These are phyloP conservation scores for Alternaria sp. DNA, from an alignment of 2,329 filamentous ascomycete species.

Conservation along the genomic window DNA sequence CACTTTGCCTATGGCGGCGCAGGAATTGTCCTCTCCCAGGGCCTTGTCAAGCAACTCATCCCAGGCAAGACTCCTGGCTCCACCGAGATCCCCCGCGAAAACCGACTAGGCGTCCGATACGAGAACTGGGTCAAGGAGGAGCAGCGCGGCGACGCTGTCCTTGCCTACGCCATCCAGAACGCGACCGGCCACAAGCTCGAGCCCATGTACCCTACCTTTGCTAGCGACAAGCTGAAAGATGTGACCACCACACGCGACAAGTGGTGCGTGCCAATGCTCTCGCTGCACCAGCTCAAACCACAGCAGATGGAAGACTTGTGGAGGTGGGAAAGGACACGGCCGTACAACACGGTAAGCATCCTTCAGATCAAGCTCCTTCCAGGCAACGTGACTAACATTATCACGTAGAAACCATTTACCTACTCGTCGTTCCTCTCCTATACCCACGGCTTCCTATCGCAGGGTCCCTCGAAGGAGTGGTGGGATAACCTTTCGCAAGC, in stretches of 20 bases:
- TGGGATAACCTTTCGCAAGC: constrained; percentile 46
- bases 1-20: constrained; percentile 55
- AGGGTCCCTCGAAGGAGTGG: constrained; percentile 41
- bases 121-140: constrained; percentile 51
- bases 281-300: constrained; percentile 48
- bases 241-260: constrained; percentile 49
- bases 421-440: constrained; percentile 49
- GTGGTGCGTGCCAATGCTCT: constrained; percentile 54
- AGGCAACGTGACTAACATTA: constrained; percentile 6
- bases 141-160: constrained; percentile 51
- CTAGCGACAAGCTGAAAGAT: constrained; percentile 57
- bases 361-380: not conserved
- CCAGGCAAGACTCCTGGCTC: constrained; percentile 33
- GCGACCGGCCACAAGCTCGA: constrained; percentile 44
- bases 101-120: constrained; percentile 39
- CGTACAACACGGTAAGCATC: constrained; percentile 38
- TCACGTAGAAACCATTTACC: constrained; percentile 43
- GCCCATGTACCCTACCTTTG: constrained; percentile 49
- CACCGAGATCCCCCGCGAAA: constrained; percentile 40
- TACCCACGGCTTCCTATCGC: constrained; percentile 42
- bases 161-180: constrained; percentile 48
- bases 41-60: constrained; percentile 59
- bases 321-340: constrained; percentile 54
- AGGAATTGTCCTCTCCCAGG: constrained; percentile 55
- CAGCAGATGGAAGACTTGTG: constrained; percentile 59